Evolutionary conservation across 2,329 filamentous ascomycete species (phyloP).

Genomic region (Diaporthe velutina): DNA sequence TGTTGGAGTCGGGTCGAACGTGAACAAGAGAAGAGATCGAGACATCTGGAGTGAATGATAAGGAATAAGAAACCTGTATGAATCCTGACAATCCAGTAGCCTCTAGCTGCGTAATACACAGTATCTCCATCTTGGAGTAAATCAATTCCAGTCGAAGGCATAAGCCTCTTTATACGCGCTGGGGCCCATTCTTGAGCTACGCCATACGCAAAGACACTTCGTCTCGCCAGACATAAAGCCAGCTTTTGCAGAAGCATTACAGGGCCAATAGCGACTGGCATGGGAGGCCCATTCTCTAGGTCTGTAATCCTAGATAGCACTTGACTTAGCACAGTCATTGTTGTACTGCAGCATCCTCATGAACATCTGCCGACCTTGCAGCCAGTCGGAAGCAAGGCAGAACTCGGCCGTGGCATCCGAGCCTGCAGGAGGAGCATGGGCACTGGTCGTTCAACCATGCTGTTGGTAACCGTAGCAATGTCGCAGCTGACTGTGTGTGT

Average conservation of each 20-base stretch:
- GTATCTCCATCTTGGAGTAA: neutral
- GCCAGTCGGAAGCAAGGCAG: neutral
- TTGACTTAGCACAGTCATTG: neutral
- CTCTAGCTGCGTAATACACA: neutral
- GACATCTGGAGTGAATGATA: too few relatives aligned
- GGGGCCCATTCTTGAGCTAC: neutral
- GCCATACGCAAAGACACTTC: neutral
- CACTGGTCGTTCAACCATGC: neutral
- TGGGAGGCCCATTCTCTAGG: neutral
- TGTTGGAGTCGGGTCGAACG: too few relatives aligned
- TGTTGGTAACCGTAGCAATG: neutral
- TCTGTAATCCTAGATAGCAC: neutral
- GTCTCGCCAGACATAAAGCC: neutral
- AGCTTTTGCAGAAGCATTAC: neutral
- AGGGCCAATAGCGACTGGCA: neutral
- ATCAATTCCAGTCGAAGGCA: neutral
- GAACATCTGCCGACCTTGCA: neutral
- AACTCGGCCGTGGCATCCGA: slow-evolving; percentile 1
- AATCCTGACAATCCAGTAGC: neutral
- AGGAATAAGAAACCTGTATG: neutral
- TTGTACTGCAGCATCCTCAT: slow-evolving; percentile 1
- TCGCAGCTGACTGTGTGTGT: neutral
- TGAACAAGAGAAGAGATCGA: too few relatives aligned
- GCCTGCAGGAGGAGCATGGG: neutral
- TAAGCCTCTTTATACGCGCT: neutral